Evolutionary conservation across 2,329 filamentous ascomycete genomes (phyloP), one percentile per base, ranked within the genome.

Genomic region (Pseudogymnoascus sp.): DNA sequence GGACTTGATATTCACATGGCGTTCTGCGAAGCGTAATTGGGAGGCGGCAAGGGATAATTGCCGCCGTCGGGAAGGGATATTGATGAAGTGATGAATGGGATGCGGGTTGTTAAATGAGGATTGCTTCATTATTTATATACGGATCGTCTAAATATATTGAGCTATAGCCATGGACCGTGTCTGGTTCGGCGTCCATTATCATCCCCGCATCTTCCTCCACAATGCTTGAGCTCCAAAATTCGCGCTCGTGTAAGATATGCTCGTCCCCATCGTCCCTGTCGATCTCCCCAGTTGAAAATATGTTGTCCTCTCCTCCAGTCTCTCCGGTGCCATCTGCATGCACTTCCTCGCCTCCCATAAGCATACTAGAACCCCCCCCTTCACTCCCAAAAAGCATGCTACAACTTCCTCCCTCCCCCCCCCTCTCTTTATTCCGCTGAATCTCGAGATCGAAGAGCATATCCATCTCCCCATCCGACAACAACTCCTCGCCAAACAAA

Each of bases 1-100:
- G 64, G 65, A 1, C 64, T 71, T 11, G 67, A 70, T 60, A 63
- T 65, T 3, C 65, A 71, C 65, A 66, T 68, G 57, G 66, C 70
- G 23, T 71, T 36, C 21, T 63, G 38, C 36, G 63, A 64, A 36
- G 63, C 63, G 28, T 63, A 62, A 57, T 15, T 57, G 50, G 50
- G 28, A 33, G 26, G 47, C 19, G 33, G 17, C 47, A 53, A 11
- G 47, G 50, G 28, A 31, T 15, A 57, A 57, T 21, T 44, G 28
- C 13, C 19, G 28, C 28, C 26, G 13, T 10, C 5, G n/a, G 50
- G n/a, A 11, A 28, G n/a, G 26, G 50, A 57, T 28, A 33, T 57
- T 57, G n/a, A 57, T 57, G 50, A 57, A 57, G 50, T 57, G 26
- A 57, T 33, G 50, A 57, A 57, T 57, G 17, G 42, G 50, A n/a